A percentile compares a stretch with the other conserved stretches of the same genome.
Evolutionary conservation across 352 stramenopile species (phyloP).

Genomic region (Saprolegnia diclina): DNA sequence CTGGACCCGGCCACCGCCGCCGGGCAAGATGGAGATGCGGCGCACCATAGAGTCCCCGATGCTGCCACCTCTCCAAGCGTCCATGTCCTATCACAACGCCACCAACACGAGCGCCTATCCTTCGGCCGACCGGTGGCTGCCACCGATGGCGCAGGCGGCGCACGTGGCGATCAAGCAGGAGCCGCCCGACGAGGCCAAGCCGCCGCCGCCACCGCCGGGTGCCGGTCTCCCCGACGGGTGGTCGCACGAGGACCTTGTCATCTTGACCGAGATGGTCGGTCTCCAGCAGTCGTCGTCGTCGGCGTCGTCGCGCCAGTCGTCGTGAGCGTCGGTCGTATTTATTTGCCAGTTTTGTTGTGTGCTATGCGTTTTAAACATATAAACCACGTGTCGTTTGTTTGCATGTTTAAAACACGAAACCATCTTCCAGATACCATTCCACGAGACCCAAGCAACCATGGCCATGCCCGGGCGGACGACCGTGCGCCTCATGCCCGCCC

Average conservation of each 20-base stretch:
- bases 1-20: background rate
- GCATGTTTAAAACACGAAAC: background rate
- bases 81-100: background rate
- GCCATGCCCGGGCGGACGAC: background rate
- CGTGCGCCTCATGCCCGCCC: conserved; percentile 48
- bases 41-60: conserved; percentile 4
- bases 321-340: background rate
- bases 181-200: background rate
- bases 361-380: background rate
- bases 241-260: conserved; percentile 22
- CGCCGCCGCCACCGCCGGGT: background rate
- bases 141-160: too few species aligned
- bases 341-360: conserved; percentile 7
- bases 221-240: conserved; percentile 12
- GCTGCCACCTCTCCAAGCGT: background rate
- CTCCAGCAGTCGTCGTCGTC: conserved; percentile 4
- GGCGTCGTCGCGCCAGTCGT: background rate
- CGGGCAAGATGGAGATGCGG: background rate
- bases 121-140: too few species aligned
- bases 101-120: too few species aligned
- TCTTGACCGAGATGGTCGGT: conserved; percentile 23
- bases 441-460: background rate
- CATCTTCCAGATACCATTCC: background rate
- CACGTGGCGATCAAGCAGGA: background rate
- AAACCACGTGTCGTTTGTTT: too few species aligned